A percentile compares a stretch with the other conserved stretches of the same genome.
Evolutionary conservation across 345 rosid species (phyloP).

Genomic region (Melastoma malabathricum): DNA sequence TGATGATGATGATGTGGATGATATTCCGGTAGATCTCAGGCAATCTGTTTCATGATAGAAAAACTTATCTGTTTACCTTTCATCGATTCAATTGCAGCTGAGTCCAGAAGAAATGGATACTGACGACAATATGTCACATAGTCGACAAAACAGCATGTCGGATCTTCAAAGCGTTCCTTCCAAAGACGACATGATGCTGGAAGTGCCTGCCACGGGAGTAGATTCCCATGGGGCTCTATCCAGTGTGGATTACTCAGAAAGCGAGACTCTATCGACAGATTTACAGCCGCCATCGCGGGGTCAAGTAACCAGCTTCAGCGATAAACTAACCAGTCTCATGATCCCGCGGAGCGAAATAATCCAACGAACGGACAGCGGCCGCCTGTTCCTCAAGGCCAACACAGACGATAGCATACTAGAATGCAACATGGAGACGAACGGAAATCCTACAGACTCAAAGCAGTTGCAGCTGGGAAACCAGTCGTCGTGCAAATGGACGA

Average conservation of each 20-base stretch:
- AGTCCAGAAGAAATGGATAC: constrained; percentile 26
- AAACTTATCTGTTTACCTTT: too few relatives aligned
- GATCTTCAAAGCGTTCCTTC: constrained; percentile 41
- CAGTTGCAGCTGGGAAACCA: constrained; percentile 33
- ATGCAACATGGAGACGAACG: constrained; percentile 7
- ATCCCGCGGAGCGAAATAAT: constrained; percentile 18
- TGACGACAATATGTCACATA: constrained; percentile 28
- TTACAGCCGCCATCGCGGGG: constrained; percentile 8
- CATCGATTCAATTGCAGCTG: constrained; percentile 33
- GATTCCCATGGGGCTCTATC: constrained; percentile 13
- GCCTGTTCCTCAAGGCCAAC: too few relatives aligned
- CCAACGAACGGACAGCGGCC: constrained; percentile 15
- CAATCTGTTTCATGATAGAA: too few relatives aligned
- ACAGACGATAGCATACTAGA: too few relatives aligned
- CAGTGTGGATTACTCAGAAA: constrained; percentile 14
- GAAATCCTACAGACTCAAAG: constrained; percentile 18
- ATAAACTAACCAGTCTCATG: constrained; percentile 30
- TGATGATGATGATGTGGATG: too few relatives aligned
- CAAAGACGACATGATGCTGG: constrained; percentile 31
- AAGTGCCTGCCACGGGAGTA: constrained; percentile 19
- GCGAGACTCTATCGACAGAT: constrained; percentile 13
- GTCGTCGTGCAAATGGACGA: constrained; percentile 32
- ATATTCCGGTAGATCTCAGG: too few relatives aligned
- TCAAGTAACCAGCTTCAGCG: constrained; percentile 12
- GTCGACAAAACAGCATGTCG: constrained; percentile 31